phyloP scores from a whole-genome alignment of 345 rosid species.

The Ceriops zippeliana region DNA sequence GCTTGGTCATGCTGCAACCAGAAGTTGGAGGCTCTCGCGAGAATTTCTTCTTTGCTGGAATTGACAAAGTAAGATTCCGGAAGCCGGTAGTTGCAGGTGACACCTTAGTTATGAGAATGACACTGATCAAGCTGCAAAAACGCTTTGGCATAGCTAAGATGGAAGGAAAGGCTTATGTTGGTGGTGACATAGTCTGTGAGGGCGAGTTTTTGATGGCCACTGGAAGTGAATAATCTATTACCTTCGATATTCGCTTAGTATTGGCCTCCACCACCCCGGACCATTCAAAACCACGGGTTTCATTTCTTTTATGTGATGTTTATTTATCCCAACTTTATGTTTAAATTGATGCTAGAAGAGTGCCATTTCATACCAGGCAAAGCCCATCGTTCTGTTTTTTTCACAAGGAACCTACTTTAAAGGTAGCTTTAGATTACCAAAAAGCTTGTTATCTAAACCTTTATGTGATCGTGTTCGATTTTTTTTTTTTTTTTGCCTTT shows the following conservation, averaged over 20 bases:
- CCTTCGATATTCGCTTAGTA: background rate
- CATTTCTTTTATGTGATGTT: background rate
- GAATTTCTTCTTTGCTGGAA: conserved; percentile 87
- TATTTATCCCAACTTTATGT: background rate
- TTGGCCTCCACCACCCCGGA: too few relatives aligned
- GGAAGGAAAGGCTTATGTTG: conserved; percentile 97
- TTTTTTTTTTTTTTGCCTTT: too few relatives aligned
- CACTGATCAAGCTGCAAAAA: conserved; percentile 73
- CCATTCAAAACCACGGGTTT: background rate
- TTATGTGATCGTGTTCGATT: too few relatives aligned
- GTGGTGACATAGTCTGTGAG: conserved; percentile 75
- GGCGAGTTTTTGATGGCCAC: conserved; percentile 94
- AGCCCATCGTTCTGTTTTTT: background rate
- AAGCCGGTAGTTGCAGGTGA: conserved; percentile 98
- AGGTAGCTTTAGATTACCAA: too few relatives aligned
- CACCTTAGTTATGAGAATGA: conserved; percentile 97
- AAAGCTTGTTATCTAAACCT: too few relatives aligned
- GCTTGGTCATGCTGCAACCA: conserved; percentile 86
- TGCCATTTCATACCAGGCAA: background rate
- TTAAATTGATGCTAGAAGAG: background rate
- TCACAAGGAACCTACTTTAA: too few relatives aligned
- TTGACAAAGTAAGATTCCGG: conserved; percentile 90
- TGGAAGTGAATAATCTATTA: conserved; percentile 40
- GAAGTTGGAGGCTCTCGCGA: conserved; percentile 79
- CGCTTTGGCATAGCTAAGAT: conserved; percentile 92